Percentiles rank a stretch among this genome's conserved stretches.
These are phyloP conservation scores for Podospora sp. DNA, from an alignment of 495 filamentous ascomycete species.

Conservation along the genomic window DNA sequence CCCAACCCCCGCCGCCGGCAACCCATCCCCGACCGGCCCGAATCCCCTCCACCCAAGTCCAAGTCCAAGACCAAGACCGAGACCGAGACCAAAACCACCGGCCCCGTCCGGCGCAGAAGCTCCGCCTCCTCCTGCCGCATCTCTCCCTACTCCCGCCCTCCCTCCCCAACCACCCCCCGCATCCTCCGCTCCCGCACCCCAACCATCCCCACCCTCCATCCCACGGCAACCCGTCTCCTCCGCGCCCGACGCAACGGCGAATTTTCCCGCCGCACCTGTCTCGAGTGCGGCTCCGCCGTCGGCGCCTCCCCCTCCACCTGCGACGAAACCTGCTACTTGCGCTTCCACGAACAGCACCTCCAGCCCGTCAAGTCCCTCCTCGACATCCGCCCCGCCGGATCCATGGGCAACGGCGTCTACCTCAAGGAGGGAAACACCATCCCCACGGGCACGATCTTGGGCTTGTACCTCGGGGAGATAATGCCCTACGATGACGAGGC, in stretches of 20 bases:
- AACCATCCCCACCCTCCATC: background rate
- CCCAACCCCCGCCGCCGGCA: background rate
- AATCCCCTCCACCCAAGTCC: background rate
- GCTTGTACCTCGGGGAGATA: background rate
- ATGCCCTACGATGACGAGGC: background rate
- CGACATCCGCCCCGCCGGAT: background rate
- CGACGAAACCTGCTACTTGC: background rate
- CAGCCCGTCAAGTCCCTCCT: background rate
- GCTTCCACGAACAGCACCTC: background rate
- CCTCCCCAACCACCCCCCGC: background rate
- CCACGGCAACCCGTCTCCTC: background rate
- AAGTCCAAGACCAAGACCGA: background rate
- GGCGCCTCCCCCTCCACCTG: too few species aligned
- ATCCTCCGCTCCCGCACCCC: background rate
- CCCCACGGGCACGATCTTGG: background rate
- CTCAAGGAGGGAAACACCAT: background rate
- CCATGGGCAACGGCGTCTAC: slow-evolving; percentile 9
- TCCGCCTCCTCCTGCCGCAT: too few species aligned
- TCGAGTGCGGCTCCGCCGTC: background rate
- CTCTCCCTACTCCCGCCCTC: too few species aligned
- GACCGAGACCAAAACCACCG: too few species aligned
- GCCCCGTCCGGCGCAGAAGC: too few species aligned
- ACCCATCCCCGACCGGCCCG: background rate
- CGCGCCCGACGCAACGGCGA: background rate
- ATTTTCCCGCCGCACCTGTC: background rate